Evolutionary conservation across 1,284 basidiomycete genomes (phyloP).

Genomic region (Ustilago lituana): DNA sequence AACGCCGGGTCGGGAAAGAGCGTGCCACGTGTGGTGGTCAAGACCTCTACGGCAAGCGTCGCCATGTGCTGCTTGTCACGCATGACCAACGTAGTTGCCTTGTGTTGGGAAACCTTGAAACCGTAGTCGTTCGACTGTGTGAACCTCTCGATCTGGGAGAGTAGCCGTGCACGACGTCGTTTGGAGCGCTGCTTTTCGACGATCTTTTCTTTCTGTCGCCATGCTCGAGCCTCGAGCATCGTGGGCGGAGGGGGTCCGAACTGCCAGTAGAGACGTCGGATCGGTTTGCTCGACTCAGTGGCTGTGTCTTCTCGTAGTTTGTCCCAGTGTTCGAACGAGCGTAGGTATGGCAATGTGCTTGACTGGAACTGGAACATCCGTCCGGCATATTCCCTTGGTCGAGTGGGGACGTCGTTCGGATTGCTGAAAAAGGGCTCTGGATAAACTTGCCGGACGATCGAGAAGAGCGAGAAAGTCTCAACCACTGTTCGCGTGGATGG

Average conservation of each 20-base stretch:
- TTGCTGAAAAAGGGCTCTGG: conserved; percentile 72
- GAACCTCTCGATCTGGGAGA: conserved; percentile 76
- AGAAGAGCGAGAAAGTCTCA: conserved; percentile 71
- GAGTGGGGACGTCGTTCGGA: conserved; percentile 76
- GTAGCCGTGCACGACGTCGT: conserved; percentile 30
- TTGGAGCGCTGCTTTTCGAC: conserved; percentile 31
- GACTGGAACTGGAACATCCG: conserved; percentile 77
- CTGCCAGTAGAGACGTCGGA: conserved; percentile 68
- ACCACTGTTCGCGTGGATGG: conserved; percentile 68
- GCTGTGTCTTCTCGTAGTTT: background rate
- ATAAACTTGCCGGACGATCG: conserved; percentile 76
- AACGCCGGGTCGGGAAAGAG: conserved; percentile 77
- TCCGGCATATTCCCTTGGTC: conserved; percentile 81
- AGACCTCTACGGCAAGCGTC: conserved; percentile 82
- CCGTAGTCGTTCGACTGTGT: conserved; percentile 78
- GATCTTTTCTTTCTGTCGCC: conserved; percentile 39
- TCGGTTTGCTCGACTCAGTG: conserved; percentile 2
- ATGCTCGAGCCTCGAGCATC: conserved; percentile 35
- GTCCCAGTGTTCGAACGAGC: conserved; percentile 62
- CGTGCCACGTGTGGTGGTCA: conserved; percentile 78
- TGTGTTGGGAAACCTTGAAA: conserved; percentile 59
- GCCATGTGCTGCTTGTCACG: conserved; percentile 82
- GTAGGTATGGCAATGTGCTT: conserved; percentile 61
- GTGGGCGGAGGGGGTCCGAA: conserved; percentile 53
- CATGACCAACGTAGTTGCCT: conserved; percentile 36